Base-by-base conservation (phyloP, 2,329 filamentous ascomycete species). In the Cytospora paraplurivora region DNA sequence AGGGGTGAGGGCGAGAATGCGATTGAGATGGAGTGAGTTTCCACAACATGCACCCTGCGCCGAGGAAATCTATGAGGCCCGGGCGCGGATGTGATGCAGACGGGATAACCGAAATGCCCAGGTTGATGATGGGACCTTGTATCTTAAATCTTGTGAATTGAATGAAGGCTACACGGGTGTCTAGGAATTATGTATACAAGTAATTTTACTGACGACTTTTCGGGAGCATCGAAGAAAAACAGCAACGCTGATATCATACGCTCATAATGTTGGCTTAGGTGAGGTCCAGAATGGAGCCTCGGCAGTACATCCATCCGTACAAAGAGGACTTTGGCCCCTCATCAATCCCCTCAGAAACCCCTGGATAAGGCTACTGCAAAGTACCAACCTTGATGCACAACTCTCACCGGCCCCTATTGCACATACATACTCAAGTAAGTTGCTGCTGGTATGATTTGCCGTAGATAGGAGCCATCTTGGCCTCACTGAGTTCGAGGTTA, bases 21-120 rank as follows among this genome's bases (percentile, higher is more conserved):
- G 37, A 54, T 35, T 53, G 63, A 35, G 41, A 59, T 41, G 41
- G 41, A 13, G 55, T 47, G 54, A 55, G 34, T 58, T 37, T 38
- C 44, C 44, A 47, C 19, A 19, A 47, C 7, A 47, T 47, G 44
- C 44, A 47, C 19, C 44, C 44, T 21, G n/a, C 44, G n/a, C 4
- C 21, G 17, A 7, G n/a, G 8, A 21, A 47, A 47, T 19, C 21
- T 47, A 21, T 8, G 4, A 47, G 44, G 44, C 44, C 44, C 44
- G 44, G 44, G 44, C 44, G 44, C n/a, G 21, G 8, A 47, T 47
- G 44, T n/a, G 7, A 4, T 47, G 27, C 27, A 27, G 41, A 47
- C 44, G 44, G 44, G n/a, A 47, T 11, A 47, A 19, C 44, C 44
- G 44, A 47, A 47, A 5, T 21, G n/a, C 44, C 41, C 41, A 44